Percentiles rank a stretch among this genome's conserved stretches.
Evolutionary conservation across 257 asterid genomes (phyloP).

Genomic region (Solanum medicagineum): DNA sequence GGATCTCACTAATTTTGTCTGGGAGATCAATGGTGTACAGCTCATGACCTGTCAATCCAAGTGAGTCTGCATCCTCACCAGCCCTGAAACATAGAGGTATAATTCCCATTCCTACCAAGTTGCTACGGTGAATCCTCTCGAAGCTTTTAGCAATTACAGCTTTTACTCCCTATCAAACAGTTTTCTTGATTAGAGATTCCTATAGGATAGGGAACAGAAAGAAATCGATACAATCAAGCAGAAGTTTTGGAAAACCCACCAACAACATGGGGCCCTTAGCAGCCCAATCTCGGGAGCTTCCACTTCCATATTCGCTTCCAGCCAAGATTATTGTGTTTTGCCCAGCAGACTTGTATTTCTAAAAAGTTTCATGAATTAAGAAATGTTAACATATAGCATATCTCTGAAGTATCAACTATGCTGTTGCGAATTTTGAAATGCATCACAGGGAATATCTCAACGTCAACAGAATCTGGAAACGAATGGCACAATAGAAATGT

Average conservation of each 20-base stretch:
- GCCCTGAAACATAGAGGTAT: constrained; percentile 10
- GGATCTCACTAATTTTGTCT: constrained; percentile 35
- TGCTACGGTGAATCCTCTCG: constrained; percentile 9
- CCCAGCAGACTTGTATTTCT: constrained; percentile 9
- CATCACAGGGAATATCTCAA: neutral
- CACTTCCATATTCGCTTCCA: constrained; percentile 9
- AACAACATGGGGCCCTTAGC: constrained; percentile 10
- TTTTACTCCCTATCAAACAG: constrained; percentile 1
- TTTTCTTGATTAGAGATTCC: neutral
- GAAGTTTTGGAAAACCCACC: neutral
- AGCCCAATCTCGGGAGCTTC: constrained; percentile 13
- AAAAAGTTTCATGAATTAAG: neutral
- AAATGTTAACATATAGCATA: neutral
- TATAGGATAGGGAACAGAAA: neutral
- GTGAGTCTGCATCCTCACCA: constrained; percentile 44
- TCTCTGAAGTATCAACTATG: neutral
- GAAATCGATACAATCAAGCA: neutral
- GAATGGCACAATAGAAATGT: neutral
- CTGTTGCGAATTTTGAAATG: neutral
- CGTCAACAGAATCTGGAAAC: neutral
- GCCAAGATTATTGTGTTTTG: constrained; percentile 7
- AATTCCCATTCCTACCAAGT: constrained; percentile 13
- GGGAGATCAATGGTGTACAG: constrained; percentile 64
- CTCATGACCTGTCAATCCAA: constrained; percentile 63
- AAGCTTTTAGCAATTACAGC: constrained; percentile 14